Conservation (phyloP, 495 filamentous ascomycete genomes). For the Neurospora intermedia region DNA sequence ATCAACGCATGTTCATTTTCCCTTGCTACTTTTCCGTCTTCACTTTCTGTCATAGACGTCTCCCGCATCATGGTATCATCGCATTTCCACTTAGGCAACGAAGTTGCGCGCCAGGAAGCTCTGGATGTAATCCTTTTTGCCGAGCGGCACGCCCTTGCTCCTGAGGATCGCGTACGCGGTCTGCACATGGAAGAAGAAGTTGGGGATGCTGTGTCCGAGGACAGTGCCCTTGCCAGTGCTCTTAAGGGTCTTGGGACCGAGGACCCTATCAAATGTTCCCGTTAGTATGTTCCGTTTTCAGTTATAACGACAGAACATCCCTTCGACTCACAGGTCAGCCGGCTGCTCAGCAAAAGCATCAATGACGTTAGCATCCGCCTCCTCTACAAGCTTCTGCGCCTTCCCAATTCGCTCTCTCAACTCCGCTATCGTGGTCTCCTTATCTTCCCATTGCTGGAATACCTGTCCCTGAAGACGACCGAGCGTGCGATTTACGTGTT, state of each 20-base stretch:
- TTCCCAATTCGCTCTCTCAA: constrained; percentile 13
- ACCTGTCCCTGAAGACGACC: constrained; percentile 2
- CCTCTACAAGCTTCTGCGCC: constrained; percentile 16
- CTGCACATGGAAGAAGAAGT: constrained; percentile 48
- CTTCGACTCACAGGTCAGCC: constrained; percentile 12
- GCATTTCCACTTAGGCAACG: background rate
- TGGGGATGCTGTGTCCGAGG: constrained; percentile 35
- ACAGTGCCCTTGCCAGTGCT: constrained; percentile 17
- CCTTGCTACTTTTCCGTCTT: too few species aligned
- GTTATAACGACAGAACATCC: background rate
- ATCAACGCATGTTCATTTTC: too few species aligned
- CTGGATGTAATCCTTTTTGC: constrained; percentile 41
- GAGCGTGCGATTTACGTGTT: constrained; percentile 16
- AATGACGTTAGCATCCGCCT: constrained; percentile 26
- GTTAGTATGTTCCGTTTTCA: too few species aligned
- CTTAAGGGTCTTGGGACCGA: background rate
- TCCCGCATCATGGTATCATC: background rate
- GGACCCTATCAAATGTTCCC: background rate
- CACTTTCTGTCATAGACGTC: too few species aligned
- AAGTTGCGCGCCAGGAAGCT: constrained; percentile 10
- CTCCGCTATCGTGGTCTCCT: constrained; percentile 15
- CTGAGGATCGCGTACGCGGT: constrained; percentile 46
- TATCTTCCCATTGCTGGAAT: constrained; percentile 7
- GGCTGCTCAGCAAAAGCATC: constrained; percentile 22
- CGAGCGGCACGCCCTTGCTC: constrained; percentile 43